Evolutionary conservation across 1,139 yeast genomes (phyloP).

Genomic region (Hyphopichia pseudoburtonii): DNA sequence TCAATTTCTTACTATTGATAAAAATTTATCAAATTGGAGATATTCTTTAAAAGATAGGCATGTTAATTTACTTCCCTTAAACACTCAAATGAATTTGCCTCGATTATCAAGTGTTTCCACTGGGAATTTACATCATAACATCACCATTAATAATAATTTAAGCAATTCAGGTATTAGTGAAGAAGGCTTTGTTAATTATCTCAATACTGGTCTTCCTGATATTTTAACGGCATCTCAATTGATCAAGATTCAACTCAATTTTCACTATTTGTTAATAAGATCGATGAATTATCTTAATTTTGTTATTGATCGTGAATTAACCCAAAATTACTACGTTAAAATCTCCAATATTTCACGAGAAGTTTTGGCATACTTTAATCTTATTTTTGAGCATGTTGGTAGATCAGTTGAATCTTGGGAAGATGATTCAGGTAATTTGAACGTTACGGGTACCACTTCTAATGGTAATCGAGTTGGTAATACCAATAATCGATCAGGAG

Average conservation of each 20-base stretch:
- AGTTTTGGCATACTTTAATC: conserved; percentile 38
- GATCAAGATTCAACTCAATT: conserved; percentile 45
- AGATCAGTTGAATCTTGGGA: conserved; percentile 16
- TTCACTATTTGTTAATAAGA: conserved; percentile 44
- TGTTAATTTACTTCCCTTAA: conserved; percentile 32
- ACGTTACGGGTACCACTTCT: background rate
- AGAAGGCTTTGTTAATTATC: conserved; percentile 32
- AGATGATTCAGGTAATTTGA: conserved; percentile 6
- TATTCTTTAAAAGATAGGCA: conserved; percentile 33
- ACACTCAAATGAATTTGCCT: conserved; percentile 36
- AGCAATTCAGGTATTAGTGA: conserved; percentile 24
- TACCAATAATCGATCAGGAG: conserved; percentile 7
- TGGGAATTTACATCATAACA: conserved; percentile 36
- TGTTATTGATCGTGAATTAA: conserved; percentile 46
- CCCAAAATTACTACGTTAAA: conserved; percentile 34
- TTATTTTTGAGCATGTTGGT: conserved; percentile 38
- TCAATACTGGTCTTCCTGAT: conserved; percentile 40
- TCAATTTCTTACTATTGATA: conserved; percentile 46
- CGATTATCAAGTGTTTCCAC: conserved; percentile 23
- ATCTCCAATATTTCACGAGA: conserved; percentile 41
- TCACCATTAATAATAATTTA: conserved; percentile 16
- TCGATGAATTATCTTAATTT: conserved; percentile 48
- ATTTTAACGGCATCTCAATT: conserved; percentile 40
- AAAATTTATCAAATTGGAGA: conserved; percentile 46
- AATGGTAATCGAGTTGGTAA: background rate